Conservation (phyloP, 2,329 filamentous ascomycete species). For the Cephalotrichum gorgonifer region DNA sequence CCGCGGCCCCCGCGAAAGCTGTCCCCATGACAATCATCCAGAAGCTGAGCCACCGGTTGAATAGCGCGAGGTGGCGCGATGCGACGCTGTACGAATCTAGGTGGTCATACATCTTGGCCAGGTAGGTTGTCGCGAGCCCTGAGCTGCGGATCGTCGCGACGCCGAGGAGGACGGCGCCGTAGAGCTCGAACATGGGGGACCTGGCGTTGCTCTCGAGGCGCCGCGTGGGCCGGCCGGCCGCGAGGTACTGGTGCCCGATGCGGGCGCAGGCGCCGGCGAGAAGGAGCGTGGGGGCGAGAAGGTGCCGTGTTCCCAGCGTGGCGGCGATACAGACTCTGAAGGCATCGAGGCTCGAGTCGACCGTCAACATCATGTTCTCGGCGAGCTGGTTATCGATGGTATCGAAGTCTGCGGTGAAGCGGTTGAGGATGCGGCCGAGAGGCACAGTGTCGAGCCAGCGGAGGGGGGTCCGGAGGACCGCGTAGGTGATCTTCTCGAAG, state of each 20-base stretch:
- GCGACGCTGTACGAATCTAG: constrained; percentile 60
- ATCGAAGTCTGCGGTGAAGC: constrained; percentile 70
- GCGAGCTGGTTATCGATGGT: constrained; percentile 55
- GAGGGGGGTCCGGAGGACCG: constrained; percentile 62
- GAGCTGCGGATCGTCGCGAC: constrained; percentile 69
- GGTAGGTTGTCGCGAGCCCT: constrained; percentile 55
- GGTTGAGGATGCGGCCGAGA: constrained; percentile 64
- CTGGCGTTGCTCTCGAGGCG: constrained; percentile 68
- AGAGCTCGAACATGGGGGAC: constrained; percentile 72
- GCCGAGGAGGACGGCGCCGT: constrained; percentile 61
- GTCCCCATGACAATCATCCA: constrained; percentile 61
- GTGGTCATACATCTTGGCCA: constrained; percentile 57
- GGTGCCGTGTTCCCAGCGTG: constrained; percentile 55
- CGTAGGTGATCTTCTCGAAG: constrained; percentile 56
- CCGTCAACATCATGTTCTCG: not conserved
- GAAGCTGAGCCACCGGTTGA: constrained; percentile 69
- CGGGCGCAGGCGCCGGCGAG: constrained; percentile 48
- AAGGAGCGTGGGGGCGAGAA: constrained; percentile 50
- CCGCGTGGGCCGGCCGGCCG: constrained; percentile 65
- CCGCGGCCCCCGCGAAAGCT: constrained; percentile 39
- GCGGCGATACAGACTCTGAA: constrained; percentile 57
- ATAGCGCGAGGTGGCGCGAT: constrained; percentile 58
- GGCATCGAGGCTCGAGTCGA: constrained; percentile 35
- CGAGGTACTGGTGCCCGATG: constrained; percentile 52
- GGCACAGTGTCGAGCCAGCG: constrained; percentile 75